A percentile compares a stretch with the other conserved stretches of the same genome.
These are phyloP conservation scores for Colletotrichum sp. DNA, from an alignment of 2,329 filamentous ascomycete species.

Conservation along the genomic window DNA sequence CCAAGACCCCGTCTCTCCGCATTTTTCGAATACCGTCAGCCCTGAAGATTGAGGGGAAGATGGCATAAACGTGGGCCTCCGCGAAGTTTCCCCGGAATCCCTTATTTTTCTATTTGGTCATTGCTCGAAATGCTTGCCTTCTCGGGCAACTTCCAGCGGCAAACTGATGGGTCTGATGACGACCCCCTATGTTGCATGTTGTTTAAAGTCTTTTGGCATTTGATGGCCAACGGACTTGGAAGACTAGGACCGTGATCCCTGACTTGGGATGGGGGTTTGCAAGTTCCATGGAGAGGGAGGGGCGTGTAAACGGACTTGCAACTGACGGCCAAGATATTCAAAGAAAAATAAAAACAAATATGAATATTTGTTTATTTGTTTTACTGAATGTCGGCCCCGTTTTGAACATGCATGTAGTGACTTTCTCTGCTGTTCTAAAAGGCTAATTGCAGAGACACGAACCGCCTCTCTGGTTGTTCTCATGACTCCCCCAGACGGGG, in stretches of 20 bases:
- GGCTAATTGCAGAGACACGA: slow-evolving; percentile 10
- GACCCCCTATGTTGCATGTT: not conserved
- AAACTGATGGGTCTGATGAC: not conserved
- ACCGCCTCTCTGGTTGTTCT: slow-evolving; percentile 4
- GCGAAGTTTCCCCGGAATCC: slow-evolving; percentile 21
- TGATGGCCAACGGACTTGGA: not conserved
- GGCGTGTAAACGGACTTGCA: not conserved
- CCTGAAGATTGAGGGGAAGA: not conserved
- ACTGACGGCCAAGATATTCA: not conserved
- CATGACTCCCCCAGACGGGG: not conserved
- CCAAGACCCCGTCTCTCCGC: slow-evolving; percentile 13
- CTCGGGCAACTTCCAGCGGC: slow-evolving; percentile 11
- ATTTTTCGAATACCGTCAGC: slow-evolving; percentile 1
- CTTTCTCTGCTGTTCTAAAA: not conserved
- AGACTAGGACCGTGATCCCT: slow-evolving; percentile 6
- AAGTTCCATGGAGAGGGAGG: not conserved
- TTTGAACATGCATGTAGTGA: not conserved
- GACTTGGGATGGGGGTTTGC: not conserved
- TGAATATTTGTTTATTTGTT: not conserved
- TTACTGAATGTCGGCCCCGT: not conserved
- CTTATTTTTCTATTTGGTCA: not conserved
- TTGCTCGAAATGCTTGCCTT: not conserved
- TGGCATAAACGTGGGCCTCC: slow-evolving; percentile 5
- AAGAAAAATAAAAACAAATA: not conserved
- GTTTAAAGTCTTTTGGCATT: not conserved